These are phyloP conservation scores for Pyrenophora seminiperda DNA, from an alignment of 2,329 filamentous ascomycete genomes.

Conservation along the genomic window DNA sequence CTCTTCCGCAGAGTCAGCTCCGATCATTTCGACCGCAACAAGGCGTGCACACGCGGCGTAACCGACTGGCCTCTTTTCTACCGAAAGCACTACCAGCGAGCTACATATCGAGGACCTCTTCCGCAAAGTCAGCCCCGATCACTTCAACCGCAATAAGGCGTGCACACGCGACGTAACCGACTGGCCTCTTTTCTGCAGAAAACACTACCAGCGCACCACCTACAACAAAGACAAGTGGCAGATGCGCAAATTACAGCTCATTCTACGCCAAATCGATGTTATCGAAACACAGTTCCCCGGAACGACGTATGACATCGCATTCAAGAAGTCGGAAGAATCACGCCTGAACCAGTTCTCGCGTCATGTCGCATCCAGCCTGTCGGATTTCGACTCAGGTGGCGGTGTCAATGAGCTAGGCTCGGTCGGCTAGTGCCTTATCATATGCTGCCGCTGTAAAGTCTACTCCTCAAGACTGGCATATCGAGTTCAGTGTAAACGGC, in stretches of 20 bases:
- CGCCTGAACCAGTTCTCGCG: slow-evolving; percentile 40
- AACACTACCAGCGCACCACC: slow-evolving; percentile 49
- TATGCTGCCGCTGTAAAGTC: slow-evolving; percentile 85
- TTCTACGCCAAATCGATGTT: slow-evolving; percentile 39
- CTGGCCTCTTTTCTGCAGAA: slow-evolving; percentile 48
- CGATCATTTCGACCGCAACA: too few relatives aligned
- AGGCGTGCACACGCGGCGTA: too few relatives aligned
- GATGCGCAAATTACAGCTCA: slow-evolving; percentile 40
- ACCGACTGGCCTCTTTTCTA: too few relatives aligned
- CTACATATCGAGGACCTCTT: too few relatives aligned
- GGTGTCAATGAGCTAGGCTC: too few relatives aligned
- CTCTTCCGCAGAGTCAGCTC: too few relatives aligned
- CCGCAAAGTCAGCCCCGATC: slow-evolving; percentile 48
- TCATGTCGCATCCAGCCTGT: slow-evolving; percentile 25
- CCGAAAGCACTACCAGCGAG: too few relatives aligned
- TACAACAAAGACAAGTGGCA: slow-evolving; percentile 47
- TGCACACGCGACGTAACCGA: slow-evolving; percentile 38
- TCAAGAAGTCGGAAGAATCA: slow-evolving; percentile 46
- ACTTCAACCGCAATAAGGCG: slow-evolving; percentile 49
- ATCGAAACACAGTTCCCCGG: slow-evolving; percentile 41
- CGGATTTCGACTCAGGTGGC: too few relatives aligned
- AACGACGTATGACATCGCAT: slow-evolving; percentile 37
- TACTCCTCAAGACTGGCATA: slow-evolving; percentile 91
- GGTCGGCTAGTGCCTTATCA: slow-evolving; percentile 68
- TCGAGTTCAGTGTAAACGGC: slow-evolving; percentile 88